Evolutionary conservation across 768 basidiomycete species (phyloP).

Genomic region (Heimioporus sp.): DNA sequence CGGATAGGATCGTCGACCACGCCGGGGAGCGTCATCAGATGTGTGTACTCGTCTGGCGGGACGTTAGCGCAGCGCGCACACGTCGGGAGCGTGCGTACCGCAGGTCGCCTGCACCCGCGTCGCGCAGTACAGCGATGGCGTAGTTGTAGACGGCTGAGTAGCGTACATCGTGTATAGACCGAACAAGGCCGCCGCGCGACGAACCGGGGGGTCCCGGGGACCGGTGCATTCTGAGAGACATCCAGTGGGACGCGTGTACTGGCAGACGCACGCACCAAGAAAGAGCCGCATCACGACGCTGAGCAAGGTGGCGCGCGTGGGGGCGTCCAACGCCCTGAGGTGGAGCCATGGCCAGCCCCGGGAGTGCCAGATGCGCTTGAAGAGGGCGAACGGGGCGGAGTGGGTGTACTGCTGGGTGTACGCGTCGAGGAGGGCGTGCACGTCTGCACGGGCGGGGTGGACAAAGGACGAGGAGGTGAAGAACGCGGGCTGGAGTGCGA

Average conservation of each 20-base stretch:
- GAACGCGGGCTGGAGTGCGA: conserved; percentile 68
- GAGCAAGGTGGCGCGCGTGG: conserved; percentile 63
- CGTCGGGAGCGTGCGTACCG: conserved; percentile 36
- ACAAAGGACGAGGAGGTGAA: conserved; percentile 80
- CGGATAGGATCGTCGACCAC: conserved; percentile 46
- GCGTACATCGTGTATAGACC: conserved; percentile 67
- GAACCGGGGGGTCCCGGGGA: conserved; percentile 44
- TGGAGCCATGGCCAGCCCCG: conserved; percentile 78
- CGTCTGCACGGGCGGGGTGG: conserved; percentile 60
- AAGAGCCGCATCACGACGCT: conserved; percentile 60
- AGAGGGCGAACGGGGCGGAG: conserved; percentile 58
- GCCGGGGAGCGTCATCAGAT: conserved; percentile 50
- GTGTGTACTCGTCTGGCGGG: conserved; percentile 33
- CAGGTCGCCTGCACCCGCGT: conserved; percentile 59
- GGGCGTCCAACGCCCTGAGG: conserved; percentile 67
- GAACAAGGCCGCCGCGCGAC: conserved; percentile 62
- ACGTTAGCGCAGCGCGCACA: background rate
- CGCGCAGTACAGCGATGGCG: conserved; percentile 49
- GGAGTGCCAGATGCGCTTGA: conserved; percentile 66
- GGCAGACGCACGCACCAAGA: conserved; percentile 45
- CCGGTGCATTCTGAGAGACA: conserved; percentile 49
- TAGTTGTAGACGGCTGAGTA: conserved; percentile 59
- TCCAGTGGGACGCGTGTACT: background rate
- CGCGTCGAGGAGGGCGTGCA: conserved; percentile 47
- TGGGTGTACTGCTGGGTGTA: conserved; percentile 51